phyloP scores from a whole-genome alignment of 768 basidiomycete genomes.

The Pisolithus tinctorius region DNA sequence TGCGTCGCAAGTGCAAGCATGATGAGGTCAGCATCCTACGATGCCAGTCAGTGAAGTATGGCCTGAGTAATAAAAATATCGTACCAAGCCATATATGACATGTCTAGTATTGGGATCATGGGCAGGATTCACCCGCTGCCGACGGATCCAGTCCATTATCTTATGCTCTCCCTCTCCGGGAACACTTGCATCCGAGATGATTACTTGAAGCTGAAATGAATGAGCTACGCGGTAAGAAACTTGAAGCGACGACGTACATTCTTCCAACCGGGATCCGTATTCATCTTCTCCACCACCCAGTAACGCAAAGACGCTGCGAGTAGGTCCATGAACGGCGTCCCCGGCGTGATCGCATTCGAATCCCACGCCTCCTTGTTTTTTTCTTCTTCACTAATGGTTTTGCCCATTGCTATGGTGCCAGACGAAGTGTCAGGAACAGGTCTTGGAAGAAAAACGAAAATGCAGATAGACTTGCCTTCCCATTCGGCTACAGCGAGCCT shows the following conservation, averaged over 20 bases:
- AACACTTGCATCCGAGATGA: constrained; percentile 94
- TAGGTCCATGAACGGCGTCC: constrained; percentile 96
- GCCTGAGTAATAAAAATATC: constrained; percentile 16
- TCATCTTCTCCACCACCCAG: constrained; percentile 95
- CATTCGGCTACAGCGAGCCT: constrained; percentile 78
- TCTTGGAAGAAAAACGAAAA: neutral
- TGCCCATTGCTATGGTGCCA: constrained; percentile 75
- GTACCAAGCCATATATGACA: constrained; percentile 94
- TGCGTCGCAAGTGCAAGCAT: constrained; percentile 98
- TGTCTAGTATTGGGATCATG: constrained; percentile 94
- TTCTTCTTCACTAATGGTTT: constrained; percentile 73
- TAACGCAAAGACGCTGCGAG: constrained; percentile 85
- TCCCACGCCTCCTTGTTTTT: constrained; percentile 89
- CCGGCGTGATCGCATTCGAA: constrained; percentile 97
- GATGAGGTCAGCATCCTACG: constrained; percentile 95
- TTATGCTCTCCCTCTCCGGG: constrained; percentile 99
- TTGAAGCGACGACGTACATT: constrained; percentile 44
- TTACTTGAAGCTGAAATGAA: constrained; percentile 70
- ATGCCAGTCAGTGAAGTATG: constrained; percentile 7
- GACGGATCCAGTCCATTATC: constrained; percentile 97
- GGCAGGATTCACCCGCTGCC: constrained; percentile 80
- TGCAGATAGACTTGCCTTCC: constrained; percentile 52
- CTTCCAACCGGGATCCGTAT: constrained; percentile 94
- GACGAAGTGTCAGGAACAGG: neutral
- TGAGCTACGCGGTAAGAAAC: neutral